Evolutionary conservation across 768 basidiomycete species (phyloP).

Genomic region (Lyophyllum atratum): DNA sequence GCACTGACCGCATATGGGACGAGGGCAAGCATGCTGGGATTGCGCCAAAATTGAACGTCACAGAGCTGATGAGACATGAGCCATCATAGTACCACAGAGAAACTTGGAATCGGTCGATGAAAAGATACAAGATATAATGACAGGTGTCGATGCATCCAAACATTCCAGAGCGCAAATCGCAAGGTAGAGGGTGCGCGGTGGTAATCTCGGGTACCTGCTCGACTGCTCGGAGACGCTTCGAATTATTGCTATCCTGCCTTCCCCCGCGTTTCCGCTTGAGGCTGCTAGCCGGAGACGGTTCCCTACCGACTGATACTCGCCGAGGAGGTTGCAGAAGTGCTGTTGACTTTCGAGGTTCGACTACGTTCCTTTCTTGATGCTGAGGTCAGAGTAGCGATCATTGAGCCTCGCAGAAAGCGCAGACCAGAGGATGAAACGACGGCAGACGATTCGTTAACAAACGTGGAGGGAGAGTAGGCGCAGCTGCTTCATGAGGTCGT

Average conservation of each 20-base stretch:
- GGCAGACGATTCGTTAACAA: neutral
- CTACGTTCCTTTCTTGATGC: neutral
- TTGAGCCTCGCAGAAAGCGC: neutral
- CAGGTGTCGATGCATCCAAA: constrained; percentile 11
- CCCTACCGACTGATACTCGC: neutral
- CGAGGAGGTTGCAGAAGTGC: neutral
- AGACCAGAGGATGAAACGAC: neutral
- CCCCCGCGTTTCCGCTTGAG: neutral
- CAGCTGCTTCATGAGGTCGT: neutral
- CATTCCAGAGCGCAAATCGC: neutral
- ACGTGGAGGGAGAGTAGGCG: neutral
- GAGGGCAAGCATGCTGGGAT: constrained; percentile 20
- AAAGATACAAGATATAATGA: constrained; percentile 21
- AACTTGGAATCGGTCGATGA: constrained; percentile 19
- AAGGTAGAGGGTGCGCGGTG: neutral
- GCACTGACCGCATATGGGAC: constrained; percentile 13
- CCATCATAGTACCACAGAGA: constrained; percentile 30
- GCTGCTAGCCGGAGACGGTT: neutral
- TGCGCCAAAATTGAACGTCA: constrained; percentile 19
- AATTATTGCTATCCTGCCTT: neutral
- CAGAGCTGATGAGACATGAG: constrained; percentile 16
- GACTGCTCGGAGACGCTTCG: neutral
- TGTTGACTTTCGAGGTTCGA: neutral
- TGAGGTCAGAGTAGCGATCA: neutral
- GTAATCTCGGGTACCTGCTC: neutral